Percentiles rank a stretch among this genome's conserved stretches.
phyloP scores from a whole-genome alignment of 116 monocot genomes.

The Dioscorea cayenensis region DNA sequence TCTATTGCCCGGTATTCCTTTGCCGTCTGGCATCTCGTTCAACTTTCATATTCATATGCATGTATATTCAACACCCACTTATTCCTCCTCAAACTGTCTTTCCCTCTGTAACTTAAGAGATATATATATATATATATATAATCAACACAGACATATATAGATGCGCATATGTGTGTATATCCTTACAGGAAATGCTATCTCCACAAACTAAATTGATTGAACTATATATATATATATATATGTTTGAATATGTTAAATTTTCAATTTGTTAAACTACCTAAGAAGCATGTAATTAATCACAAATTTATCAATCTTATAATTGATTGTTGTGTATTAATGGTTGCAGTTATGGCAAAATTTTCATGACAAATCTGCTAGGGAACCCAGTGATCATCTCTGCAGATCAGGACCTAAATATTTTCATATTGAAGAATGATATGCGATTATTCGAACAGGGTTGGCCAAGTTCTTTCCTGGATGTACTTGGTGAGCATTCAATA shows the following conservation, averaged over 20 bases:
- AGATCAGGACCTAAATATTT: conserved; percentile 7
- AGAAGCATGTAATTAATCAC: too few relatives aligned
- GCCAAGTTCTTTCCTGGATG: background rate
- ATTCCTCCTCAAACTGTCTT: background rate
- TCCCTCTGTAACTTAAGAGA: background rate
- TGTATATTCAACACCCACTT: background rate
- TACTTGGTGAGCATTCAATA: background rate
- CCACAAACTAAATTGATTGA: background rate
- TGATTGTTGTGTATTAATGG: too few relatives aligned
- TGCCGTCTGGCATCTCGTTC: too few relatives aligned
- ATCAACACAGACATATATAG: too few relatives aligned
- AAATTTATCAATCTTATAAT: too few relatives aligned
- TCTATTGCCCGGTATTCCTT: background rate
- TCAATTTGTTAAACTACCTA: too few relatives aligned
- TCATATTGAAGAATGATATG: conserved; percentile 8
- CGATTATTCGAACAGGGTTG: background rate
- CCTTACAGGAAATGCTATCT: background rate
- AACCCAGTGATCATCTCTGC: conserved; percentile 1
- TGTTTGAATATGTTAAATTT: too few relatives aligned
- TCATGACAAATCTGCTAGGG: conserved; percentile 1
- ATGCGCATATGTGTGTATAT: background rate
- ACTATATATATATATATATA: too few relatives aligned
- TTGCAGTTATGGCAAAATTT: conserved; percentile 12
- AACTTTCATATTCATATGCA: too few relatives aligned
- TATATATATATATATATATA: background rate